Conservation (phyloP, 163 green algal genomes). For the Scenedesmus sp. region DNA sequence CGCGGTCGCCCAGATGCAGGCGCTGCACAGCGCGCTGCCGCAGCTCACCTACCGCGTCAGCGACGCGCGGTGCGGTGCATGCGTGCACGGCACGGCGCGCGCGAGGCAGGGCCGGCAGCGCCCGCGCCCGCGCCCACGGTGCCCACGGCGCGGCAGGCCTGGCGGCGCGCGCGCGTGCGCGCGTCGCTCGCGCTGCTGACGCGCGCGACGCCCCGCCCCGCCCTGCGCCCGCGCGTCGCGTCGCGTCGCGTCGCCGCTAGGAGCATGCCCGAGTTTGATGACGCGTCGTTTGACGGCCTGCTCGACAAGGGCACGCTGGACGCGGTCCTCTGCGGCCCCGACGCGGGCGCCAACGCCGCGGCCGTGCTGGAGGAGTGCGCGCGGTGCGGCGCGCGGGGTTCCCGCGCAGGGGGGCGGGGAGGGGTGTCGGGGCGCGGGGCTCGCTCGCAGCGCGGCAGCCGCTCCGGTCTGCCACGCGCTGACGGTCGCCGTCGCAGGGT, state of each 20-base stretch:
- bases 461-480: neutral
- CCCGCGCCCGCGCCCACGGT: neutral
- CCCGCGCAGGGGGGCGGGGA: neutral
- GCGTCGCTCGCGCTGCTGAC: neutral
- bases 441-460: neutral
- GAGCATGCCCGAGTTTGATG: conserved; percentile 50
- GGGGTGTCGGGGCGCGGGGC: too few relatives aligned
- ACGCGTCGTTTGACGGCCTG: conserved; percentile 55
- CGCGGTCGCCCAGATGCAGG: conserved; percentile 50
- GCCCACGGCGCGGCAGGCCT: neutral
- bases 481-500: conserved; percentile 42
- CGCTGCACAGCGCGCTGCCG: conserved; percentile 36
- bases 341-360: conserved; percentile 25
- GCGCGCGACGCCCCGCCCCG: neutral
- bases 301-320: conserved; percentile 73
- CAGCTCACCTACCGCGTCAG: conserved; percentile 53
- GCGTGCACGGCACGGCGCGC: neutral
- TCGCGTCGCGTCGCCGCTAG: neutral
- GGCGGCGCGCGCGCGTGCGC: neutral
- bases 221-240: neutral
- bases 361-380: conserved; percentile 56
- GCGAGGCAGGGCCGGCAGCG: neutral
- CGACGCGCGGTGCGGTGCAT: conserved; percentile 48
- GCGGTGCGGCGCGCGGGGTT: conserved; percentile 30
- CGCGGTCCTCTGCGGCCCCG: conserved; percentile 60